Percentiles rank a stretch among this genome's conserved stretches.
Conservation (phyloP, 129 eudicot species). For the Escallonia herrerae region DNA sequence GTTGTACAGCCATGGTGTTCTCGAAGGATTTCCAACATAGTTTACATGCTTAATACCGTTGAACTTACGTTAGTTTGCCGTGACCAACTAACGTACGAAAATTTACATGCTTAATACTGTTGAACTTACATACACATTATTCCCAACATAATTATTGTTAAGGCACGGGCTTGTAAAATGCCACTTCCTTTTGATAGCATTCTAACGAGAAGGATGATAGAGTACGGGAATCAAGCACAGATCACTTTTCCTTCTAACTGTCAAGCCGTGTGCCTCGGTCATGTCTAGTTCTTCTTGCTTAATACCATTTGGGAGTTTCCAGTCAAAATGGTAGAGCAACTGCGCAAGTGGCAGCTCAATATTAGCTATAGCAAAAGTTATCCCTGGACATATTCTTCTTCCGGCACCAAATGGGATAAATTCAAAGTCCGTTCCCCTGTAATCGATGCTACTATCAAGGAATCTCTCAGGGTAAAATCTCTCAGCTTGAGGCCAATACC, state of each 20-base stretch:
- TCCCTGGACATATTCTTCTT: slow-evolving; percentile 1
- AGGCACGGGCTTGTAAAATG: no score
- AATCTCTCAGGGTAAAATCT: background rate
- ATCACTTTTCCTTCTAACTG: background rate
- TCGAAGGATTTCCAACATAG: no score
- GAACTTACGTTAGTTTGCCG: no score
- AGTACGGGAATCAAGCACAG: slow-evolving; percentile 8
- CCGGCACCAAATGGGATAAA: slow-evolving; percentile 1
- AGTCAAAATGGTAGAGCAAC: background rate
- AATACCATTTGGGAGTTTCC: background rate
- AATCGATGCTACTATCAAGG: background rate
- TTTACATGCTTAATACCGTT: no score
- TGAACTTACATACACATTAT: no score
- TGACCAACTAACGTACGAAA: no score
- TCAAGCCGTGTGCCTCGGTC: background rate
- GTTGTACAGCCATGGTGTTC: no score
- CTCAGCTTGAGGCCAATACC: background rate
- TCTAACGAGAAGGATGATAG: background rate
- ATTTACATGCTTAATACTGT: no score
- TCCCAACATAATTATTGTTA: no score
- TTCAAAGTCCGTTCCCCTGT: background rate
- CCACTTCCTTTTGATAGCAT: no score
- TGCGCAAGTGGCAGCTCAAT: slow-evolving; percentile 1
- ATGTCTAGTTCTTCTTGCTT: slow-evolving; percentile 1
- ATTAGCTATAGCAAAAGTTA: background rate